These are phyloP conservation scores for Jasminum sambac DNA, from an alignment of 257 asterid species.

Conservation along the genomic window DNA sequence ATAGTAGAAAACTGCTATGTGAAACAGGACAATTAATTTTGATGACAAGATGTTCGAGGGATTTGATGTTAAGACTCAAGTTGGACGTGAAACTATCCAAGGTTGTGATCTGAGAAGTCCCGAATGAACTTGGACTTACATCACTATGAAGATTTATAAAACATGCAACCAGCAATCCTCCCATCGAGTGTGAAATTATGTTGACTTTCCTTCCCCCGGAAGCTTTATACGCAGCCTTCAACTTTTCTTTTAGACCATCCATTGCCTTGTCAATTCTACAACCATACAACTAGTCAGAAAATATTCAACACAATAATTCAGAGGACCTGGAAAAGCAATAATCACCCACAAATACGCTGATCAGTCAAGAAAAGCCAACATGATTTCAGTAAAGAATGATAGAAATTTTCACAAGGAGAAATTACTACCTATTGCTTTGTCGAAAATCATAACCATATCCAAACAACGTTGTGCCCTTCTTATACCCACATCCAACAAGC, in stretches of 20 bases:
- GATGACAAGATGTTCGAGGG: background rate
- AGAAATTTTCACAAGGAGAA: conserved; percentile 25
- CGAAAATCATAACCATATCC: conserved; percentile 97
- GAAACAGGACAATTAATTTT: background rate
- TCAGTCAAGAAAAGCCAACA: background rate
- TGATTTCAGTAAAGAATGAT: background rate
- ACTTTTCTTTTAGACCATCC: conserved; percentile 64
- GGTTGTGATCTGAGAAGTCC: background rate
- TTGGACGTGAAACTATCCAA: background rate
- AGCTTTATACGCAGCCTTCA: conserved; percentile 81
- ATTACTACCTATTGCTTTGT: conserved; percentile 82
- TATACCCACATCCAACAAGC: conserved; percentile 94
- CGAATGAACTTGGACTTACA: conserved; percentile 44
- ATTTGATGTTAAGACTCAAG: conserved; percentile 1
- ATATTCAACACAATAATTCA: background rate
- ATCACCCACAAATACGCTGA: background rate
- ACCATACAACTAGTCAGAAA: conserved; percentile 16
- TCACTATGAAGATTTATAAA: conserved; percentile 62
- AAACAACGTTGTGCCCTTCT: conserved; percentile 85
- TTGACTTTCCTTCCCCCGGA: conserved; percentile 93
- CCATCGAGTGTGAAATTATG: conserved; percentile 88
- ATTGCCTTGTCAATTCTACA: conserved; percentile 74
- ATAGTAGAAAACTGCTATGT: background rate
- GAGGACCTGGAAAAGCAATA: conserved; percentile 11
- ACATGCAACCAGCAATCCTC: conserved; percentile 79